A percentile compares a stretch with the other conserved stretches of the same genome.
Evolutionary conservation across 2,329 filamentous ascomycete species (phyloP).

Genomic region (Pestalotiopsis sp.): DNA sequence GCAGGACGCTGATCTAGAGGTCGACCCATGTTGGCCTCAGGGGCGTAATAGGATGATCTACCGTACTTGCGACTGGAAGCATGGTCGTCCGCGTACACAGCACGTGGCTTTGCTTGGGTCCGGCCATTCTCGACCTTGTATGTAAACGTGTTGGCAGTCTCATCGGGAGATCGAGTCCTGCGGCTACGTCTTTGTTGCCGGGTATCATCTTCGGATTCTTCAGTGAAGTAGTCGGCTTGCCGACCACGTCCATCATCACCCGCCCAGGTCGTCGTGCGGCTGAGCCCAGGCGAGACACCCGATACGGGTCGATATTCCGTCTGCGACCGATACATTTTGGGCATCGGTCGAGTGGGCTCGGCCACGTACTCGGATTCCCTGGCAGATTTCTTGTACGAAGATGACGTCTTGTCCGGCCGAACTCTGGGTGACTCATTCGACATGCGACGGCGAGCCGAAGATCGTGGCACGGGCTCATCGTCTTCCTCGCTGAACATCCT

Average conservation of each 20-base stretch:
- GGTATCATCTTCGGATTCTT: constrained; percentile 16
- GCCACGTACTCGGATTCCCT: background rate
- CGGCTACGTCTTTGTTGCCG: constrained; percentile 2
- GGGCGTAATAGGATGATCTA: background rate
- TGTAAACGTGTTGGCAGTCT: constrained; percentile 9
- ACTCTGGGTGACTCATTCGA: constrained; percentile 29
- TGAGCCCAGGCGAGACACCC: constrained; percentile 3
- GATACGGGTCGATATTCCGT: constrained; percentile 17
- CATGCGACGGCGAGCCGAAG: constrained; percentile 28
- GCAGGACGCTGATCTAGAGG: constrained; percentile 10
- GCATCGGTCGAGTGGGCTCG: constrained; percentile 9
- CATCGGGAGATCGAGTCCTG: constrained; percentile 15
- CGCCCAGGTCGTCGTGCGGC: constrained; percentile 12
- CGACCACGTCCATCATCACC: constrained; percentile 13
- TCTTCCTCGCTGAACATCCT: constrained; percentile 27
- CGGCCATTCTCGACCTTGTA: constrained; percentile 15
- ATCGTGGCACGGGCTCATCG: constrained; percentile 27
- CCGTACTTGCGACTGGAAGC: background rate
- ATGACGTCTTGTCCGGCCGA: constrained; percentile 11
- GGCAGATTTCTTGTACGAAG: constrained; percentile 22
- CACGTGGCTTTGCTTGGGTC: background rate
- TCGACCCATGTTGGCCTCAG: constrained; percentile 11
- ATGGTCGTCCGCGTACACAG: background rate
- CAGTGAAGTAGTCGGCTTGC: constrained; percentile 5
- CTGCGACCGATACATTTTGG: constrained; percentile 10